Evolutionary conservation across 2,329 filamentous ascomycete genomes (phyloP).

Genomic region (Teratosphaeriaceae sp.): DNA sequence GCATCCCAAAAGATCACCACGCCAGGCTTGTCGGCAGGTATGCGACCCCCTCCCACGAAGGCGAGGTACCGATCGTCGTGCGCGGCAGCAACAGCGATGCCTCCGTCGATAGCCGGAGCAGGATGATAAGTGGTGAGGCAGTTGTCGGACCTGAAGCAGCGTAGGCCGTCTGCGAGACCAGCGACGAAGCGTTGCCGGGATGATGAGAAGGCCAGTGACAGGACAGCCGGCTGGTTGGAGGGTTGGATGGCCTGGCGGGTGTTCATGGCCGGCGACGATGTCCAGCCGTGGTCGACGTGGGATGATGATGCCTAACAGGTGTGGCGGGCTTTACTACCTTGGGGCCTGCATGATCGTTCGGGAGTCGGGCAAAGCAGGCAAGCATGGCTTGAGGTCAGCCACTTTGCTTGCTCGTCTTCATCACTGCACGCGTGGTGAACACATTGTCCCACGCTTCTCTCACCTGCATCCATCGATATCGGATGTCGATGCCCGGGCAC

Average conservation of each 20-base stretch:
- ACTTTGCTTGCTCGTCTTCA: too few species aligned
- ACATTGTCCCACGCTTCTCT: too few species aligned
- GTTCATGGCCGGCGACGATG: constrained; percentile 59
- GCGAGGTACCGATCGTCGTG: constrained; percentile 58
- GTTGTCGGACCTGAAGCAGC: constrained; percentile 35
- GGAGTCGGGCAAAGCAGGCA: too few species aligned
- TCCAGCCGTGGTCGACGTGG: background rate
- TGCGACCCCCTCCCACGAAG: constrained; percentile 76
- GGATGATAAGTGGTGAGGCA: constrained; percentile 28
- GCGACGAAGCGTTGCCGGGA: constrained; percentile 81
- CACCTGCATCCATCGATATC: background rate
- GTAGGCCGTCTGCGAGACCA: constrained; percentile 78
- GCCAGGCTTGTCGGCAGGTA: constrained; percentile 24
- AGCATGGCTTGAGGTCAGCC: too few species aligned
- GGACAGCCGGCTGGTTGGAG: constrained; percentile 63
- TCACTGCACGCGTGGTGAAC: too few species aligned
- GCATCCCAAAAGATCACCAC: constrained; percentile 72
- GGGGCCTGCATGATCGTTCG: too few species aligned
- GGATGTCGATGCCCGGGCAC: background rate
- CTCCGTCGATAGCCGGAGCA: constrained; percentile 13
- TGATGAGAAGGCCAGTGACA: constrained; percentile 80
- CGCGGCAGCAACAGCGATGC: constrained; percentile 24
- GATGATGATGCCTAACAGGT: background rate
- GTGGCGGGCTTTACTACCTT: background rate
- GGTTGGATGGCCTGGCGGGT: constrained; percentile 79